Base-by-base conservation (phyloP, 768 basidiomycete species). In the Leccinum pellstonianum region DNA sequence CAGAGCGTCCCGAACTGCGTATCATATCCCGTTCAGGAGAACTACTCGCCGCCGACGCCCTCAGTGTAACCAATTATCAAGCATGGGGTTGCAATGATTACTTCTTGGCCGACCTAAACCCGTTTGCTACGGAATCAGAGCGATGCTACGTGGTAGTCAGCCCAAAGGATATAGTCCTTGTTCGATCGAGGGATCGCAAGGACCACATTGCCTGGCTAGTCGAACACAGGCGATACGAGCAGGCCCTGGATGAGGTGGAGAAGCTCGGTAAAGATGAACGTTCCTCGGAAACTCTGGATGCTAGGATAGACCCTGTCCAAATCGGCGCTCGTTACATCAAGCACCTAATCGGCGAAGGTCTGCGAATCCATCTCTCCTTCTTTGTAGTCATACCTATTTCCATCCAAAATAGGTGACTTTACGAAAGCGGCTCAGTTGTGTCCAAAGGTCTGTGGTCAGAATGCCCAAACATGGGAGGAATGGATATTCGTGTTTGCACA, bases 121-220 rank as follows among this genome's bases (percentile, higher is more conserved):
- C 60, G 11, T n/a, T 61, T 60, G 25, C 60, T 53, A 17, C 49
- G 57, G 69, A 52, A 50, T 62, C 57, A 75, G 78, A 76, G 17
- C 78, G 84, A 58, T 84, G 83, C 55, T 97, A 93, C 69, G 80
- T 94, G 29, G 94, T 97, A 12, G 75, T 93, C 66, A 91, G 90
- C 61, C 97, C 97, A 8, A 82, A 83, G 70, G 93, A 95, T 67
- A 73, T 98, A 29, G 87, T 98, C 47, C 76, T 94, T 8, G 95
- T 94, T n/a, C 84, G 85, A 66, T 87, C 90, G 41, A 79, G 97
- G 60, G 97, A 98, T 77, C 82, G 83, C 69, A 82, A 85, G 65
- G 97, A 99, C 71, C 95, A 95, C 70, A 84, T 99, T 43, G 79
- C 82, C 9, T 99, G 97, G 97, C 76, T 99, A 17, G 88, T 98